A percentile compares a stretch with the other conserved stretches of the same genome.
These are phyloP conservation scores for Reutealis trisperma DNA, from an alignment of 345 rosid species.

Conservation along the genomic window DNA sequence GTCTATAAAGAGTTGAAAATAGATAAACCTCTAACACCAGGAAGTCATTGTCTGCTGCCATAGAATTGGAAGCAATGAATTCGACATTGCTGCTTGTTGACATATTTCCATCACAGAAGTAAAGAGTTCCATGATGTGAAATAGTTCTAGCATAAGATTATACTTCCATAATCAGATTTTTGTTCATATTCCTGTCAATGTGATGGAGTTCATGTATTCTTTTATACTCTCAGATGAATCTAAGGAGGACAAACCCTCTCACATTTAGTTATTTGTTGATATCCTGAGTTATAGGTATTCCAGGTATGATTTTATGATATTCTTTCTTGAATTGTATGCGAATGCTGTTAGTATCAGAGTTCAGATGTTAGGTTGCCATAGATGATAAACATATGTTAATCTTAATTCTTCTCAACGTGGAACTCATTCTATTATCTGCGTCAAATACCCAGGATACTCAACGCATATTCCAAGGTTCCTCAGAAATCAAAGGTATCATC, in stretches of 20 bases:
- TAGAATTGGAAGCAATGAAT: background rate
- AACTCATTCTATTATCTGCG: background rate
- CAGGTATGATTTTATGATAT: background rate
- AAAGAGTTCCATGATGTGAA: background rate
- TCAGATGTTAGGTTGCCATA: background rate
- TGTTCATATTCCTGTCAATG: background rate
- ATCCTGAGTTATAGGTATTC: background rate
- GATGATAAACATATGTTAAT: background rate
- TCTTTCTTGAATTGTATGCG: background rate
- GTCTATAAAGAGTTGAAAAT: background rate
- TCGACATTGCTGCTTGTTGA: background rate
- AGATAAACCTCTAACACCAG: background rate
- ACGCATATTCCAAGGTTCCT: slow-evolving; percentile 85
- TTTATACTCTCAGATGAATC: background rate
- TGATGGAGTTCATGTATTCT: background rate
- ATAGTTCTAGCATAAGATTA: background rate
- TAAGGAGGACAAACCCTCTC: background rate
- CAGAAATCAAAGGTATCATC: slow-evolving; percentile 66
- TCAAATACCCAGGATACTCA: slow-evolving; percentile 61
- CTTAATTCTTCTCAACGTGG: background rate
- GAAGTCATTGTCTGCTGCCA: background rate
- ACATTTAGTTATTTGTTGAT: background rate
- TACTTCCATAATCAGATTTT: background rate
- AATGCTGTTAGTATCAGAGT: background rate
- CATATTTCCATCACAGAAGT: background rate